These are phyloP conservation scores for Pseudogymnoascus destructans DNA, from an alignment of 2,329 filamentous ascomycete genomes.

Conservation along the genomic window DNA sequence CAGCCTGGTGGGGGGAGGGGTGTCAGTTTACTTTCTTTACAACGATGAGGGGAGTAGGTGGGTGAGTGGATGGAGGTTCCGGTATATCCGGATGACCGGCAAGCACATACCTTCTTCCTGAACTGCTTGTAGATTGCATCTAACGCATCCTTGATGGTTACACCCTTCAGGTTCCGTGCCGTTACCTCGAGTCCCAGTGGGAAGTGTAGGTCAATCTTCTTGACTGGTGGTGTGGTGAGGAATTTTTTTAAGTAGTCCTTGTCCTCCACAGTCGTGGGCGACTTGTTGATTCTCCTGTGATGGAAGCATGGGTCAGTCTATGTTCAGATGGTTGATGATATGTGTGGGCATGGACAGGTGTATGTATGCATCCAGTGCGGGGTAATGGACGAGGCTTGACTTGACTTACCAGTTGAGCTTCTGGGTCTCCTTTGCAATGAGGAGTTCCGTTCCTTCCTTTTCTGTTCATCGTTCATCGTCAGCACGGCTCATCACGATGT, in stretches of 20 bases:
- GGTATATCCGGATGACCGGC: slow-evolving; percentile 1
- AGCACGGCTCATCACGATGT: slow-evolving; percentile 24
- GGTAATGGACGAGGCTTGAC: not conserved
- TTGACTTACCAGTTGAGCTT: slow-evolving; percentile 63
- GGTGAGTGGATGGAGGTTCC: slow-evolving; percentile 7
- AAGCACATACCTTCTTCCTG: slow-evolving; percentile 73
- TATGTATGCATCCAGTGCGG: not conserved
- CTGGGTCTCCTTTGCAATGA: slow-evolving; percentile 71
- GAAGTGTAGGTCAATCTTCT: slow-evolving; percentile 90
- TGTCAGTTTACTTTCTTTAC: slow-evolving; percentile 15
- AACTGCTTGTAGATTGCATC: slow-evolving; percentile 93
- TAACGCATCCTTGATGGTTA: slow-evolving; percentile 93
- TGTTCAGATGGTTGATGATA: not conserved
- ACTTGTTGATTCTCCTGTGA: slow-evolving; percentile 87
- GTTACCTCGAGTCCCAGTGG: slow-evolving; percentile 76
- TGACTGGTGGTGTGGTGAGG: slow-evolving; percentile 70
- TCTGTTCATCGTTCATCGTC: slow-evolving; percentile 37
- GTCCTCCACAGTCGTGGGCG: slow-evolving; percentile 65
- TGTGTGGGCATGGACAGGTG: not conserved
- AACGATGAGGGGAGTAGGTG: slow-evolving; percentile 1
- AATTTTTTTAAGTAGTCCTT: slow-evolving; percentile 69
- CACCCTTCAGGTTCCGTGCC: slow-evolving; percentile 82
- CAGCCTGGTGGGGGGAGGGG: slow-evolving; percentile 43
- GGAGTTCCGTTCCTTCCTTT: slow-evolving; percentile 55
- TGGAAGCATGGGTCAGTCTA: not conserved